Evolutionary conservation across 2,329 filamentous ascomycete genomes (phyloP), one percentile per base, ranked within the genome.

Genomic region (Curvularia sp.): DNA sequence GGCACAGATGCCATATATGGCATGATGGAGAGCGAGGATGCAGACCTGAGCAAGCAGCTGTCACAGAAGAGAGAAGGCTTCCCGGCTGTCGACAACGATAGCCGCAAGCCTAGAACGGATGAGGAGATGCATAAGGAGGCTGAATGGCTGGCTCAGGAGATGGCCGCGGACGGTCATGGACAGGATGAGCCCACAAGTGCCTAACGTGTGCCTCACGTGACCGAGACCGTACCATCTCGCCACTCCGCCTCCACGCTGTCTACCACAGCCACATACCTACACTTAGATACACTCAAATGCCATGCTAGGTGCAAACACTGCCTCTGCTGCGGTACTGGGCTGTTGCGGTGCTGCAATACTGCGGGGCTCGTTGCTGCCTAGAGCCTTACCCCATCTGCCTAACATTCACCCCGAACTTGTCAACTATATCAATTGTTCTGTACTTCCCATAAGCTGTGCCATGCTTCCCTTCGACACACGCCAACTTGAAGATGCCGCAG

Each of bases 21-120:
- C 62, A 84, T 87, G 79, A 85, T 99, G 82, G 92, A 96, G 70
- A 86, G 85, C 28, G 91, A 96, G 77, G 89, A 92, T 64, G 94
- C 93, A 0, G 90, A 98, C 78, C 81, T 98, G 13, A 90, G 89
- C 5, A 86, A 84, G 38, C 88, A 88, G 53, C 81, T 93, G 68
- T 86, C 84, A 81, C 60, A 72, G 63, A 59, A 75, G 61, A 77
- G 74, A 79, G 86, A 9, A 79, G 88, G 53, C 78, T 91, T 95
- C 71, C 87, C 89, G 0, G 82, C 81, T 39, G 87, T 93, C 9
- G 91, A 94, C 78, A 85, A 86, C 54, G 84, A 85, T 61, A 84
- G 78, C 53, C 74, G 93, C 66, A 81, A 82, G 75, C 83, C 90
- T 6, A 85, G 93, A 75, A 85, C 79, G 22, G 84, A 85, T 75